These are phyloP conservation scores for Tuber brumale DNA, from an alignment of 495 filamentous ascomycete genomes.

Conservation along the genomic window DNA sequence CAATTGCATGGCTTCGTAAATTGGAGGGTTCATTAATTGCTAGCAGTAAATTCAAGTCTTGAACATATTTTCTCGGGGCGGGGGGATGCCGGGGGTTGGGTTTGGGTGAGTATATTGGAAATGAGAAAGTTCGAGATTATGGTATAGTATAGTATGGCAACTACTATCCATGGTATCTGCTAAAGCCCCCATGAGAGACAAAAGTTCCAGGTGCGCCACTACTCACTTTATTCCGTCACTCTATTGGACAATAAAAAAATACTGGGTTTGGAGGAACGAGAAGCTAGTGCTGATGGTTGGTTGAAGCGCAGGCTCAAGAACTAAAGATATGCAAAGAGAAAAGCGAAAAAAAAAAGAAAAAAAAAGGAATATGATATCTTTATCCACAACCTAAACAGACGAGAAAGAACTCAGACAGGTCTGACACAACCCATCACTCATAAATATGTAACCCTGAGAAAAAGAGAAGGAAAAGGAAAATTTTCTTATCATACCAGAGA, in stretches of 20 bases:
- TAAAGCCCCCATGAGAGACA: too few relatives aligned
- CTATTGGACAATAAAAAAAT: neutral
- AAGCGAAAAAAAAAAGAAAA: neutral
- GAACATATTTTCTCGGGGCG: too few relatives aligned
- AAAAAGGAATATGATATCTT: neutral
- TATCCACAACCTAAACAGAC: neutral
- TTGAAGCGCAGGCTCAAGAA: neutral
- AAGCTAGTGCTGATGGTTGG: neutral
- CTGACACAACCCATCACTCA: neutral
- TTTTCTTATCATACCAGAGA: neutral
- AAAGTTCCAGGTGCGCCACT: neutral
- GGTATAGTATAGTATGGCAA: neutral
- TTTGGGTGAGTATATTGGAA: neutral
- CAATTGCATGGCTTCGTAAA: neutral
- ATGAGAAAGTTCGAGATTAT: too few relatives aligned
- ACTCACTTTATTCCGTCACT: neutral
- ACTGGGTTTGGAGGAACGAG: neutral
- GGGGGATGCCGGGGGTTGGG: too few relatives aligned
- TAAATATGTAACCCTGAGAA: neutral
- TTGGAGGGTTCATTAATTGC: neutral
- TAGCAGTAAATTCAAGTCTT: neutral
- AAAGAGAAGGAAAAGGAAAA: neutral
- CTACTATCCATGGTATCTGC: neutral
- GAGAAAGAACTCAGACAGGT: neutral
- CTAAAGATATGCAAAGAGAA: neutral